Percentiles rank a stretch among this genome's conserved stretches.
These are phyloP conservation scores for Cutaneotrichosporon dermatis DNA, from an alignment of 1,284 basidiomycete genomes.

Conservation along the genomic window DNA sequence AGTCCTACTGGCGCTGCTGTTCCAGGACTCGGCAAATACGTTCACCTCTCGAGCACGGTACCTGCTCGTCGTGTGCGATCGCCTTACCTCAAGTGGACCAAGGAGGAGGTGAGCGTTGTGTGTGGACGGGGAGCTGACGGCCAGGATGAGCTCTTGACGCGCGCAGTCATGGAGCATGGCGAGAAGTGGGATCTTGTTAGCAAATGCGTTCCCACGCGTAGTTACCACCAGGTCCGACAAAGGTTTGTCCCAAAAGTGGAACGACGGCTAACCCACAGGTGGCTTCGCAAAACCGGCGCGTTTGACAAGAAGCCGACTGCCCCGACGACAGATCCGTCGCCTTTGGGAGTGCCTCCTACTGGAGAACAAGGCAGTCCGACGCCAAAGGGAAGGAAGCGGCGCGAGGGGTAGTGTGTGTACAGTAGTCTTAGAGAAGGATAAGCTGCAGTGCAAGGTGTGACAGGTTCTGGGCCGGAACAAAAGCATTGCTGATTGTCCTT, in stretches of 20 bases:
- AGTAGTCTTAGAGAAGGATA: background rate
- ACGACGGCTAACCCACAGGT: slow-evolving; percentile 17
- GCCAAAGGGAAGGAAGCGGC: slow-evolving; percentile 15
- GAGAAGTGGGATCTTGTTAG: slow-evolving; percentile 48
- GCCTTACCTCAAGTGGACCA: slow-evolving; percentile 47
- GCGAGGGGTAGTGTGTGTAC: background rate
- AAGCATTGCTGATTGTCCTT: too few relatives aligned
- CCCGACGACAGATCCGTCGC: slow-evolving; percentile 14
- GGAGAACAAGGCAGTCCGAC: slow-evolving; percentile 21
- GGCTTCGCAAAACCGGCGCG: slow-evolving; percentile 46
- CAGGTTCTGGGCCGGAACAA: too few relatives aligned
- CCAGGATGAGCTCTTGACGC: slow-evolving; percentile 44
- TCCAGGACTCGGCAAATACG: slow-evolving; percentile 45
- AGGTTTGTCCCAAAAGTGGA: slow-evolving; percentile 19
- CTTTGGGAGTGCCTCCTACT: slow-evolving; percentile 7
- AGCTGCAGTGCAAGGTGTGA: too few relatives aligned
- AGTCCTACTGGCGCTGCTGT: slow-evolving; percentile 38
- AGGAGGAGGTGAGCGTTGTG: slow-evolving; percentile 38
- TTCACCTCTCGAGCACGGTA: slow-evolving; percentile 40
- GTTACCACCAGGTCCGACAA: slow-evolving; percentile 47
- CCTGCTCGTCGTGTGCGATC: slow-evolving; percentile 40
- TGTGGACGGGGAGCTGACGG: background rate
- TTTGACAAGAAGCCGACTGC: slow-evolving; percentile 42
- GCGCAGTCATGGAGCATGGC: slow-evolving; percentile 45
- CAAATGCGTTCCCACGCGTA: slow-evolving; percentile 46